Base-by-base conservation (phyloP, 345 rosid species). In the Cardamine chenopodiifolia region DNA sequence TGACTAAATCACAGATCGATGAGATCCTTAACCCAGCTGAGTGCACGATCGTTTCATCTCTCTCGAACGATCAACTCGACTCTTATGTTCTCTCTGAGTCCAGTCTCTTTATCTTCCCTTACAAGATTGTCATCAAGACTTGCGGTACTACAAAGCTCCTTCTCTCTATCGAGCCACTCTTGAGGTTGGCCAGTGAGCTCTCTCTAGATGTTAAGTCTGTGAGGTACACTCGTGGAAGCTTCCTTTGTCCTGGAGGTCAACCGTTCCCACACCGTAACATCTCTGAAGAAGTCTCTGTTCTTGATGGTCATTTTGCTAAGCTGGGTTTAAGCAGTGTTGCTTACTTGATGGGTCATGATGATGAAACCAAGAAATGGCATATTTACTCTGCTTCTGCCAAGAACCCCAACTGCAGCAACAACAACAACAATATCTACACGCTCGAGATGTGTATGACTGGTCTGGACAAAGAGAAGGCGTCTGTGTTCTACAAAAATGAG, bases 11-110 rank as follows among this genome's bases (percentile, higher is more conserved):
- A 25, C 95, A 87, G 55, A 65, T 89, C 25, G 92, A 86, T 64
- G 81, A 83, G 58, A 79, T 91, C 56, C 88, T 92, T 14, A 64
- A 78, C 0, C 84, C 91, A 2, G 96, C 90, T 52, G 79, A 78
- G 40, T 88, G 96, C 89, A 83, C 87, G 26, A 85, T 89, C 32
- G 92, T 92, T 0, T 81, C 89, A 0, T 84, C 86, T 58, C 87
- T 88, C 44, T 84, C 90, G 0, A 89, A 84, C 78, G 31, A 73
- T 18, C 80, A 86, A 37, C 79, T 92, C 13, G 97, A 88, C 82
- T 88, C 96, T 1, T 92, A 88, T 62, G 92, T 92, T 7, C 87
- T 91, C 72, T 91, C 97, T 5, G 95, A 91, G 85, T 91, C 95
- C 2, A 89, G 97, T 73, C 83, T 88, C 68, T 89, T 92, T 56